A percentile compares a stretch with the other conserved stretches of the same genome.
phyloP scores from a whole-genome alignment of 805 yeast genomes.

The Myxozyma lipomycoides region DNA sequence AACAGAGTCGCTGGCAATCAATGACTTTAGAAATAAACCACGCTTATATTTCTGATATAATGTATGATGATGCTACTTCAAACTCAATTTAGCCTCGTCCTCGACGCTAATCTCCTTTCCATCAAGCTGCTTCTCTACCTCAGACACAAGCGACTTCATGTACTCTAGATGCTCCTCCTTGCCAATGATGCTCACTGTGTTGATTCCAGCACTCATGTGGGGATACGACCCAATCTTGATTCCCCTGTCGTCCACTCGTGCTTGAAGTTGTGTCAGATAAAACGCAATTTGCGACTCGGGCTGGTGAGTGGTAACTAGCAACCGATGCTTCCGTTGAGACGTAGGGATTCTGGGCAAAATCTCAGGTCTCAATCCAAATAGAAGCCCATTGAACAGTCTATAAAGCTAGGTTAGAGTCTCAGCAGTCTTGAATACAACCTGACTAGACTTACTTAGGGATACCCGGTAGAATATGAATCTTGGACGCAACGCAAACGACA shows the following conservation, averaged over 20 bases:
- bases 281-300: constrained; percentile 71
- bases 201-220: constrained; percentile 58
- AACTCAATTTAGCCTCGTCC: constrained; percentile 45
- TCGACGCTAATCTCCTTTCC: constrained; percentile 57
- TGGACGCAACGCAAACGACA: constrained; percentile 59
- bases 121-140: constrained; percentile 45
- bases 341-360: constrained; percentile 41
- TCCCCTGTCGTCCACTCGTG: constrained; percentile 37
- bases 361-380: constrained; percentile 45
- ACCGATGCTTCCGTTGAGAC: constrained; percentile 40
- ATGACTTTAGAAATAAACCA: too few species aligned
- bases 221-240: constrained; percentile 85
- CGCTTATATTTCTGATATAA: too few species aligned
- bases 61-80: too few species aligned
- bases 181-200: constrained; percentile 74
- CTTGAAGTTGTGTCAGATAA: constrained; percentile 52
- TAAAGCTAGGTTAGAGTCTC: background rate
- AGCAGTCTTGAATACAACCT: background rate
- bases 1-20: too few species aligned
- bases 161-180: constrained; percentile 39
- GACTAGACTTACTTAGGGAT: constrained; percentile 51
- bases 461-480: constrained; percentile 76
- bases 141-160: constrained; percentile 46
- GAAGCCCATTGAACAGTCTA: constrained; percentile 52
- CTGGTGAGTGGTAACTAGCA: constrained; percentile 56